These are phyloP conservation scores for Ganoderma resinaceum DNA, from an alignment of 1,284 basidiomycete genomes.

Conservation along the genomic window DNA sequence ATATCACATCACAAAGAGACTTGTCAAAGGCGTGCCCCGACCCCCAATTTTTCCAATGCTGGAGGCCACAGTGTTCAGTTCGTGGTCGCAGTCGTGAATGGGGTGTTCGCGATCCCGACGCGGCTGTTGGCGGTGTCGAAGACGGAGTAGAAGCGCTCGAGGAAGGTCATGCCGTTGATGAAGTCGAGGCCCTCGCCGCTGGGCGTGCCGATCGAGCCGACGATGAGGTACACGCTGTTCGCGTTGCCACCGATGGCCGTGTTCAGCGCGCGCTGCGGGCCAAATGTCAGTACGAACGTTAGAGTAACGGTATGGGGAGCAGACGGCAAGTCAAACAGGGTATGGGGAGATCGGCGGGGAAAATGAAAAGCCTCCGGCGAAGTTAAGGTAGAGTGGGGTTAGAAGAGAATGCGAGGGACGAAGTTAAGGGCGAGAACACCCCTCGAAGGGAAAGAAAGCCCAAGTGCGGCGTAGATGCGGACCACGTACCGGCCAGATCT, in stretches of 20 bases:
- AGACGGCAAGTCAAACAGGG: neutral
- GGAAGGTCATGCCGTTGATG: slow-evolving; percentile 44
- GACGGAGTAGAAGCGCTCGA: slow-evolving; percentile 71
- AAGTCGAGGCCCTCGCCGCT: slow-evolving; percentile 46
- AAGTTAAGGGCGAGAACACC: neutral
- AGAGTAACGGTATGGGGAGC: neutral
- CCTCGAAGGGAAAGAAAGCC: neutral
- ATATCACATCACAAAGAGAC: neutral
- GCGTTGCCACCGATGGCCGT: slow-evolving; percentile 48
- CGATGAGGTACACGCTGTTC: slow-evolving; percentile 55
- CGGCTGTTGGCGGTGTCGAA: slow-evolving; percentile 60
- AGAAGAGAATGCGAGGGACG: neutral
- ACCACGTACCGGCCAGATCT: slow-evolving; percentile 52
- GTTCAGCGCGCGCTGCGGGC: slow-evolving; percentile 44
- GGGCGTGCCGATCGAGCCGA: slow-evolving; percentile 39
- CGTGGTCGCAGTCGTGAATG: slow-evolving; percentile 59
- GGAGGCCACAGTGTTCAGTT: slow-evolving; percentile 46
- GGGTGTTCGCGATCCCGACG: slow-evolving; percentile 54
- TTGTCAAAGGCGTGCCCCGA: neutral
- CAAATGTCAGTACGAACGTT: neutral
- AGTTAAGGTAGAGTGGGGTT: neutral
- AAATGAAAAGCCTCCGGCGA: neutral
- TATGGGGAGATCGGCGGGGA: neutral
- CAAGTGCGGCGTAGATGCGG: slow-evolving; percentile 31
- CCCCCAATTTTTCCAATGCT: neutral